A percentile compares a stretch with the other conserved stretches of the same genome.
Conservation (phyloP, 306 rosid species). For the Pyrus bretschneideri region DNA sequence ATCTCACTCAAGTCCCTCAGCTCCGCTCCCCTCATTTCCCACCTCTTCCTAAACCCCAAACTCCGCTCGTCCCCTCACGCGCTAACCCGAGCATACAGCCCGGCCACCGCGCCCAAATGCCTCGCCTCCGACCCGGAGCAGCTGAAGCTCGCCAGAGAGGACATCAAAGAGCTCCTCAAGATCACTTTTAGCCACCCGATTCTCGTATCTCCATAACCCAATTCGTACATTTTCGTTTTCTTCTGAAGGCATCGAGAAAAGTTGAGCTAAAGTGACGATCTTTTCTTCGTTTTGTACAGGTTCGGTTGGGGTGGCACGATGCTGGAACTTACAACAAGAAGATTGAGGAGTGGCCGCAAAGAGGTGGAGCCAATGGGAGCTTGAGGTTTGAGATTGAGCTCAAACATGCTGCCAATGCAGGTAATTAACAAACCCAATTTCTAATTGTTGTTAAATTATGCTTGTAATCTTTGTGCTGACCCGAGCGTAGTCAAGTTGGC, state of each 20-base stretch:
- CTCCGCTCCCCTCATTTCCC: slow-evolving; percentile 67
- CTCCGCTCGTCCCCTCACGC: slow-evolving; percentile 25
- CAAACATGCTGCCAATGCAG: slow-evolving; percentile 92
- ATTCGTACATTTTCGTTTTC: background rate
- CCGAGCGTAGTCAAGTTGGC: background rate
- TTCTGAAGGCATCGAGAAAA: background rate
- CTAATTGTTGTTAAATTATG: background rate
- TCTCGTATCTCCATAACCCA: slow-evolving; percentile 33
- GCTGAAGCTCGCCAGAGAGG: slow-evolving; percentile 72
- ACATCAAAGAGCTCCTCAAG: slow-evolving; percentile 69
- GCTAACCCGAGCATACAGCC: slow-evolving; percentile 34
- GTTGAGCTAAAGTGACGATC: too few species aligned
- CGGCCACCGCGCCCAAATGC: slow-evolving; percentile 43
- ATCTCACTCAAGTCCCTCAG: slow-evolving; percentile 27
- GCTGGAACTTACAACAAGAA: slow-evolving; percentile 90
- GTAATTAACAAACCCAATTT: slow-evolving; percentile 26
- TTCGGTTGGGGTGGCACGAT: slow-evolving; percentile 98
- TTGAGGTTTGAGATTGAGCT: slow-evolving; percentile 85
- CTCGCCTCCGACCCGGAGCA: slow-evolving; percentile 74
- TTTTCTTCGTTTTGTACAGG: slow-evolving; percentile 32
- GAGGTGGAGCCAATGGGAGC: slow-evolving; percentile 96
- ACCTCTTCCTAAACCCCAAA: slow-evolving; percentile 38
- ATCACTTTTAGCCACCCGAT: slow-evolving; percentile 80
- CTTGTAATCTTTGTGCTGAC: background rate
- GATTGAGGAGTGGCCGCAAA: slow-evolving; percentile 88